Conservation (phyloP, 1,284 basidiomycete genomes). For the Cryptococcus sp. region DNA sequence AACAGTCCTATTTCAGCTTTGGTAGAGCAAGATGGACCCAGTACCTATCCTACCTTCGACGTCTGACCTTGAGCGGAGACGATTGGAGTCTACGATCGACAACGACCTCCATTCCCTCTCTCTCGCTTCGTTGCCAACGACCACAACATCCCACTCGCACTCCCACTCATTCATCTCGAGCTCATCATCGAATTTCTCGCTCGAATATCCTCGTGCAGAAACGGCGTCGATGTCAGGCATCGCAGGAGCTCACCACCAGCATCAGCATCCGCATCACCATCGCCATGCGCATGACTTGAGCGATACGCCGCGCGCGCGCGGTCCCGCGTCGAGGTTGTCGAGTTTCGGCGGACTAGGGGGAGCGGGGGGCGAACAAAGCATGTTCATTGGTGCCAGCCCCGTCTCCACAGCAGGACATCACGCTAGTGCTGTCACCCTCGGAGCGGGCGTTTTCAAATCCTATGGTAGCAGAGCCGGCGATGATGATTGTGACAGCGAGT, state of each 20-base stretch:
- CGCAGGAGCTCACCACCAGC: constrained; percentile 8
- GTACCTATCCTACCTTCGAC: constrained; percentile 43
- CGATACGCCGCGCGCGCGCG: constrained; percentile 26
- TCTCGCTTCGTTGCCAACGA: constrained; percentile 30
- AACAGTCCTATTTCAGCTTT: background rate
- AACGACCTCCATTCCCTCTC: constrained; percentile 48
- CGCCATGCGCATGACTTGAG: constrained; percentile 15
- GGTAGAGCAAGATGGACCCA: constrained; percentile 29
- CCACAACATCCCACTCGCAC: constrained; percentile 16
- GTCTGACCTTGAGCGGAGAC: constrained; percentile 45
- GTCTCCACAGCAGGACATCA: constrained; percentile 82
- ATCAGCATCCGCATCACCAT: constrained; percentile 8
- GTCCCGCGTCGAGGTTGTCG: constrained; percentile 5
- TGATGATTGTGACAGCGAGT: constrained; percentile 69
- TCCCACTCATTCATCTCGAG: constrained; percentile 23
- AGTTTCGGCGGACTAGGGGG: constrained; percentile 12
- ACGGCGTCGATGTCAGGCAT: constrained; percentile 7
- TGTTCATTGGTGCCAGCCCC: constrained; percentile 49
- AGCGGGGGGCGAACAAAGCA: constrained; percentile 16
- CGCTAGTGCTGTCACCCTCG: constrained; percentile 80
- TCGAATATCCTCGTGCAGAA: constrained; percentile 31
- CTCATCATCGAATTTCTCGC: constrained; percentile 20
- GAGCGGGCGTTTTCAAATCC: constrained; percentile 66
- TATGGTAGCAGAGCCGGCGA: constrained; percentile 41
- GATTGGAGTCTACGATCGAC: constrained; percentile 50